These are phyloP conservation scores for Austroboletus olivaceoglutinosus DNA, from an alignment of 1,284 basidiomycete species.

Conservation along the genomic window DNA sequence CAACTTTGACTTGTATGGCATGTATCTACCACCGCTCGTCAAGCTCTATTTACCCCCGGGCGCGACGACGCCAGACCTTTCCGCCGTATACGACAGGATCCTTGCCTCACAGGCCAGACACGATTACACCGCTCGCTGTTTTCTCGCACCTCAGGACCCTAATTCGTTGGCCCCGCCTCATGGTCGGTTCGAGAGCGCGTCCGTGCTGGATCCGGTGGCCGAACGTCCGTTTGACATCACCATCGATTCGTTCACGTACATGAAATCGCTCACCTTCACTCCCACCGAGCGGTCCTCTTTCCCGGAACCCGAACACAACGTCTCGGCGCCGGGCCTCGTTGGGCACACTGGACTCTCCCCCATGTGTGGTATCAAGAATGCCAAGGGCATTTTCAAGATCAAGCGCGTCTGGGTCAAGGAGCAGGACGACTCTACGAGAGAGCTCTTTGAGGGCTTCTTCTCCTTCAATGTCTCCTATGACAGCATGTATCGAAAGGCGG, in stretches of 20 bases:
- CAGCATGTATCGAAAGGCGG: constrained; percentile 34
- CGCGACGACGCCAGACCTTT: constrained; percentile 27
- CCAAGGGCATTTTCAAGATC: constrained; percentile 36
- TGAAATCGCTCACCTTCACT: constrained; percentile 22
- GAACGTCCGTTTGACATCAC: constrained; percentile 35
- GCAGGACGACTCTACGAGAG: constrained; percentile 18
- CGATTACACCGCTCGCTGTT: constrained; percentile 36
- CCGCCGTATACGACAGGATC: constrained; percentile 36
- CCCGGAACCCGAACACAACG: constrained; percentile 18
- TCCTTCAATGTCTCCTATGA: constrained; percentile 37
- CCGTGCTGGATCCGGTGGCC: constrained; percentile 36
- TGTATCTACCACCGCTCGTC: constrained; percentile 36
- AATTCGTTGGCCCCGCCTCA: constrained; percentile 14
- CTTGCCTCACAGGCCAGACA: constrained; percentile 39
- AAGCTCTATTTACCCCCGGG: constrained; percentile 33
- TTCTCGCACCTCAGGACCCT: constrained; percentile 18
- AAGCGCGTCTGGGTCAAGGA: constrained; percentile 31
- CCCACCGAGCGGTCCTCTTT: constrained; percentile 21
- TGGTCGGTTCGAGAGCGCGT: constrained; percentile 24
- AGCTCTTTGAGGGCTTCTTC: constrained; percentile 39
- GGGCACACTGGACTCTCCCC: constrained; percentile 25
- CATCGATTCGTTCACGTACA: constrained; percentile 23
- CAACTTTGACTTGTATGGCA: constrained; percentile 42
- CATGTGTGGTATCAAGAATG: constrained; percentile 33
- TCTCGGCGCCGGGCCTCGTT: constrained; percentile 27